Evolutionary conservation across 1,284 basidiomycete genomes (phyloP).

Genomic region (Apiotrichum mycotoxinovorans): DNA sequence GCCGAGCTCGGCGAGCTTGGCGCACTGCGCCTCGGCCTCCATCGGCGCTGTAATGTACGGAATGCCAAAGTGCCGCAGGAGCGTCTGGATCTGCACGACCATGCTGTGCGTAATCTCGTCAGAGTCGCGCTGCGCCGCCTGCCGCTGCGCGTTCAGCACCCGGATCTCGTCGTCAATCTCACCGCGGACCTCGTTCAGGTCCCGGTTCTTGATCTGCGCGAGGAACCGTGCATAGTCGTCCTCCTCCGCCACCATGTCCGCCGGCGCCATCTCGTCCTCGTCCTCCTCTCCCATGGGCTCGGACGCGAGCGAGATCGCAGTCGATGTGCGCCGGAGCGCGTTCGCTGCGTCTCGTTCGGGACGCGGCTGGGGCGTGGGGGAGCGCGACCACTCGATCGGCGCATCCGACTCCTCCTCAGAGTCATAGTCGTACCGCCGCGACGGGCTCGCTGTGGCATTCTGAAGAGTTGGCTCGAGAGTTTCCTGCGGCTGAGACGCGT

Average conservation of each 20-base stretch:
- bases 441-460: neutral
- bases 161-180: conserved; percentile 93
- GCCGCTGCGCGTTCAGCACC: conserved; percentile 73
- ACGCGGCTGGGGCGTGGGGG: conserved; percentile 35
- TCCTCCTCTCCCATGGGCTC: conserved; percentile 35
- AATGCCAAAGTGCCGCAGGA: conserved; percentile 91
- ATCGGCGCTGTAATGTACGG: conserved; percentile 98
- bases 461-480: neutral
- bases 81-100: conserved; percentile 90
- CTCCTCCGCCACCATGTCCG: conserved; percentile 71
- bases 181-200: conserved; percentile 70
- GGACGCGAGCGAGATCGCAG: neutral
- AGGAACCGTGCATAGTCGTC: conserved; percentile 88
- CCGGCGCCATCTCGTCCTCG: conserved; percentile 59
- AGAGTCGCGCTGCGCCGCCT: conserved; percentile 84
- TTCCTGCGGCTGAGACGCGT: neutral
- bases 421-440: conserved; percentile 1
- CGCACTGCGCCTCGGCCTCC: conserved; percentile 99
- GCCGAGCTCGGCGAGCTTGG: conserved; percentile 76
- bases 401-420: conserved; percentile 27
- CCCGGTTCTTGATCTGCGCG: conserved; percentile 79
- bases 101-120: conserved; percentile 94
- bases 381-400: conserved; percentile 45
- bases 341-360: too few species aligned
- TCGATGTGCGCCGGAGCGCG: neutral